Evolutionary conservation across 768 basidiomycete genomes (phyloP).

Genomic region (Pleurotus djamor): DNA sequence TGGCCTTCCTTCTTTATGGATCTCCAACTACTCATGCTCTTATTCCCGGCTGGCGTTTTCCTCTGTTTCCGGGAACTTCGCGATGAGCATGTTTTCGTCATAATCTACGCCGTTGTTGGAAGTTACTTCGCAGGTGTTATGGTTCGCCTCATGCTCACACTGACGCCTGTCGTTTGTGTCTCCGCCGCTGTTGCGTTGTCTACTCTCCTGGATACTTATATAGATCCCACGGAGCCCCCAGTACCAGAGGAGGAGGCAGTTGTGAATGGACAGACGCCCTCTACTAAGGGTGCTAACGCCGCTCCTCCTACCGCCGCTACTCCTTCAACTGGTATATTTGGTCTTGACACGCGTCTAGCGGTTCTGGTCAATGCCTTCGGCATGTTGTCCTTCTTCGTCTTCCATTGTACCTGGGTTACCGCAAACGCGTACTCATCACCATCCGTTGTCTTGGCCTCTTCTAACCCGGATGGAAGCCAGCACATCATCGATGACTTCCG

Average conservation of each 20-base stretch:
- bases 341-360: slow-evolving; percentile 76
- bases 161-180: slow-evolving; percentile 97
- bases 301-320: slow-evolving; percentile 30
- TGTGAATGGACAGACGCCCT: slow-evolving; percentile 23
- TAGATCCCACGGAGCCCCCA: slow-evolving; percentile 78
- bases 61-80: slow-evolving; percentile 92
- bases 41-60: slow-evolving; percentile 96
- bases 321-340: slow-evolving; percentile 63
- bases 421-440: slow-evolving; percentile 95
- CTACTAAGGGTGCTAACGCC: slow-evolving; percentile 61
- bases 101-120: slow-evolving; percentile 94
- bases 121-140: slow-evolving; percentile 99
- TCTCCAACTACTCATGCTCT: slow-evolving; percentile 94
- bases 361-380: slow-evolving; percentile 74
- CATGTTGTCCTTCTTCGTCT: slow-evolving; percentile 86
- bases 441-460: slow-evolving; percentile 89
- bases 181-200: slow-evolving; percentile 90
- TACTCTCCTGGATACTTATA: slow-evolving; percentile 82
- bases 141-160: slow-evolving; percentile 97
- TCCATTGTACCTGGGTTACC: slow-evolving; percentile 97
- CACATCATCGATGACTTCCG: slow-evolving; percentile 99
- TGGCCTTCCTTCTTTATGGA: slow-evolving; percentile 99
- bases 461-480: slow-evolving; percentile 78
- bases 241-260: slow-evolving; percentile 27
- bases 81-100: slow-evolving; percentile 97